Base-by-base conservation (phyloP, 83 land plant species). In the Thuja plicata region DNA sequence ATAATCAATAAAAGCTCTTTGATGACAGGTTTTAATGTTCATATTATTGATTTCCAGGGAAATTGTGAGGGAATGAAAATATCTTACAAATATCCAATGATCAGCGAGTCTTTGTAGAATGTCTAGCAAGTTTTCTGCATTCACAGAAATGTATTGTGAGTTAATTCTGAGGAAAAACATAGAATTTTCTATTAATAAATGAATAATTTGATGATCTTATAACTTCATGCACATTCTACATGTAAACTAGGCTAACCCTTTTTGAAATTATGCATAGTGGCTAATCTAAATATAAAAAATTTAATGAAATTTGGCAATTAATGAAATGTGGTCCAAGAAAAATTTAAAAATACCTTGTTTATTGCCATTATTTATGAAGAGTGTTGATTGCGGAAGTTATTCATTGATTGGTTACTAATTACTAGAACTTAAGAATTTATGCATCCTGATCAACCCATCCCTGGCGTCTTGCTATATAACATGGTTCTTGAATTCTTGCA, bases 401-500 rank as follows among this genome's bases (percentile, higher is more conserved):
- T 79, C 4, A 79, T 15, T 79, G 46, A 79, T 79, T 79, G 82
- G 8, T 38, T 79, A 40, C 82, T 17, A 37, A 27, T 15, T 37
- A 38, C 41, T 79, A 38, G 38, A 76, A 76, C 3, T 76, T 76
- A 76, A 79, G 3, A 5, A 17, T 54, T 54, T 16, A 54, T 54
- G 19, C 57, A 54, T 54, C 57, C 57, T 15, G 57, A 54, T 79
- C 38, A 17, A 79, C 27, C 2, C 19, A 16, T 79, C 27, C n/a
- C 73, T 66, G 73, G 73, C 0, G 32, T 40, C 82, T 79, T 79
- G 45, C 82, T 79, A 45, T 38, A 76, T 76, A 79, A 37, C 43
- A 34, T 19, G 41, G 40, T 79, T 79, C 19, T 79, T 4, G 2
- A 66, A 82, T 93, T 84, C 89, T 73, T 89, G 43, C 87, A 97